These are phyloP conservation scores for Arabidopsis thaliana DNA, from an alignment of 345 rosid genomes.

Conservation along the genomic window TAIR10.1 NC_003076.8:5320001-5320500, in stretches of 20 bases:
- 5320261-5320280: conserved; percentile 28
- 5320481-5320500: conserved; percentile 66
- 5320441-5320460: conserved; percentile 80
- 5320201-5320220: conserved; percentile 1
- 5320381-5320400: conserved; percentile 82
- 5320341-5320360: conserved; percentile 38
- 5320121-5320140: conserved; percentile 7
- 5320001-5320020: conserved; percentile 64
- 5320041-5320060: conserved; percentile 93
- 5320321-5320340: background rate
- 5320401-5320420: conserved; percentile 93
- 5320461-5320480: conserved; percentile 81
- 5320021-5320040: conserved; percentile 86
- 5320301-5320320: background rate
- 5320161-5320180: conserved; percentile 19
- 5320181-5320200: conserved; percentile 12
- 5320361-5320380: conserved; percentile 70
- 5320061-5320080: conserved; percentile 96
- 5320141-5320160: conserved; percentile 8
- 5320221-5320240: conserved; percentile 21
- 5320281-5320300: background rate
- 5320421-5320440: conserved; percentile 99
- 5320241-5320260: background rate
- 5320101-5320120: background rate
- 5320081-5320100: conserved; percentile 19